Base-by-base conservation (phyloP, 192 early-diverging fungal species). In the Podila minutissima region DNA sequence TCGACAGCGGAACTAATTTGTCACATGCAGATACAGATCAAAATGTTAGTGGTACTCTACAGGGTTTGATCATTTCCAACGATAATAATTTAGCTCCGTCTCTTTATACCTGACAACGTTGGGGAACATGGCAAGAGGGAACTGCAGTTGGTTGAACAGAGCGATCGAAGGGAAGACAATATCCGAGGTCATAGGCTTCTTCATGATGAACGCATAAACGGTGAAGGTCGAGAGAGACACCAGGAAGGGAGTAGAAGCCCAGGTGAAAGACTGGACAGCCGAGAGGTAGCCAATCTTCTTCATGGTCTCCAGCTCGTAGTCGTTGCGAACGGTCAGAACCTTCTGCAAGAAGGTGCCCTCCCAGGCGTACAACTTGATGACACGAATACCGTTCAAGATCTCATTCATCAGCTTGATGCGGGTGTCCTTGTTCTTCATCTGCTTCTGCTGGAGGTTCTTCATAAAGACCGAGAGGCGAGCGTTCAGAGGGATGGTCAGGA, bases 291-390 rank as follows among this genome's bases (percentile, higher is more conserved):
- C 95, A 66, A 94, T 91, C 60, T 88, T 92, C 71, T 88, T 90
- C 53, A 99, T 83, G 24, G 91, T 93, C 35, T 66, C 81, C 66
- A 99, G 83, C 84, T 97, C 96, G 24, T 89, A 61, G 58, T 93
- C 90, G 74, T 92, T 88, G 50, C 96, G 88, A 49, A 97, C 89
- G 2, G 75, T 83, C 53, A 76, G 65, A 50, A 94, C 88, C 74
- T 88, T 90, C 74, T 94, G 83, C 64, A 94, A 74, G 69, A 97
- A 97, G 29, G 93, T 86, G 0, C 82, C 82, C 78, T 96, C 96
- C 95, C 95, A 98, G 29, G 97, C 96, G 74, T 97, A 99, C 33
- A 99, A 86, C 75, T 97, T 99, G 87, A 99, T 97, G 22, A 99
- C 94, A 69, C 94, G 94, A 70, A 97, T 96, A 46, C 95, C 97